Evolutionary conservation across 2,329 filamentous ascomycete genomes (phyloP).

Genomic region (Hyphodiscus sp.): DNA sequence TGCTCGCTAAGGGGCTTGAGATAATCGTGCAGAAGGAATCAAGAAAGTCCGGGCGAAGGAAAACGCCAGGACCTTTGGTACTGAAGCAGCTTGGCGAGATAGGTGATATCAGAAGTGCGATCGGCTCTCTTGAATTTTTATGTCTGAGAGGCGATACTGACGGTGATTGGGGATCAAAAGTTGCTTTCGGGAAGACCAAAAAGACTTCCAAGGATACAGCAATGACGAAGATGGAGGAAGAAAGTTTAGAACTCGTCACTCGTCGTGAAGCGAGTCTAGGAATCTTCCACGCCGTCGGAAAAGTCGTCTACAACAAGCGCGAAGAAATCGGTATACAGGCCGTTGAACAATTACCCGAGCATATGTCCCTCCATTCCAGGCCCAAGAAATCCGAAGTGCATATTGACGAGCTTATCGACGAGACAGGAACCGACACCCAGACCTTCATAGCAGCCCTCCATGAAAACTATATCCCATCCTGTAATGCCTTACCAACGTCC

Average conservation of each 20-base stretch:
- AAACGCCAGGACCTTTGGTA: slow-evolving; percentile 71
- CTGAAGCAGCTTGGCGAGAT: slow-evolving; percentile 76
- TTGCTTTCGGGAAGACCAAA: slow-evolving; percentile 52
- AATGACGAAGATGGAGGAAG: slow-evolving; percentile 70
- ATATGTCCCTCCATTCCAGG: slow-evolving; percentile 50
- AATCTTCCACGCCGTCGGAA: slow-evolving; percentile 93
- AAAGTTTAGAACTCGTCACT: slow-evolving; percentile 73
- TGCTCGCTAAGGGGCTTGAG: slow-evolving; percentile 78
- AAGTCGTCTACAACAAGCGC: slow-evolving; percentile 94
- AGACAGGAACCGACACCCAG: slow-evolving; percentile 84
- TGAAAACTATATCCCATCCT: slow-evolving; percentile 89
- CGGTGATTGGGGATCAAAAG: slow-evolving; percentile 67
- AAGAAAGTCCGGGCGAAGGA: slow-evolving; percentile 65
- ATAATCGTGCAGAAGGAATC: slow-evolving; percentile 80
- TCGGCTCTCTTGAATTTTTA: slow-evolving; percentile 86
- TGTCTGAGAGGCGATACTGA: slow-evolving; percentile 75
- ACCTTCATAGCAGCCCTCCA: slow-evolving; percentile 88
- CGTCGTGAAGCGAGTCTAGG: slow-evolving; percentile 85
- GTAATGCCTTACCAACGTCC: slow-evolving; percentile 49
- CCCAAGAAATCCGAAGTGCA: slow-evolving; percentile 58
- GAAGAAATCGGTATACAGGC: slow-evolving; percentile 43
- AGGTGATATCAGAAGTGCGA: slow-evolving; percentile 88
- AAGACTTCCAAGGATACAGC: slow-evolving; percentile 19
- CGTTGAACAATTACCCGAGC: slow-evolving; percentile 52
- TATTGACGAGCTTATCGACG: slow-evolving; percentile 76